Evolutionary conservation across 495 filamentous ascomycete genomes (phyloP).

Genomic region (Astrocystis sublimbata): DNA sequence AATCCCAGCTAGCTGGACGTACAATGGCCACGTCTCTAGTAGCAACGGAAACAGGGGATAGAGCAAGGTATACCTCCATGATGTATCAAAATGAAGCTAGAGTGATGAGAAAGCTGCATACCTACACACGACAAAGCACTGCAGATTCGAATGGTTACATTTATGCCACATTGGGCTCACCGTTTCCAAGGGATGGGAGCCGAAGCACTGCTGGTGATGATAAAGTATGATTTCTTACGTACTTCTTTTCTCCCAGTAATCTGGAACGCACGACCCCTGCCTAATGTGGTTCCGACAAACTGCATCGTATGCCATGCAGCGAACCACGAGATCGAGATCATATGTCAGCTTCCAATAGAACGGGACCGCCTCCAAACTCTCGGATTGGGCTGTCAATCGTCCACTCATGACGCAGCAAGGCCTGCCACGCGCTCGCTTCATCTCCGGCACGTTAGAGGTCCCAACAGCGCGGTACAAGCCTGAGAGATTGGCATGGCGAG

Average conservation of each 20-base stretch:
- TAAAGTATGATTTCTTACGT: too few relatives aligned
- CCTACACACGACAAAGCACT: too few relatives aligned
- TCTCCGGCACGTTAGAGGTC: not conserved
- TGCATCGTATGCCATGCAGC: not conserved
- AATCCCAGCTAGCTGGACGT: too few relatives aligned
- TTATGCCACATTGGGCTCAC: not conserved
- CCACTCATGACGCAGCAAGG: not conserved
- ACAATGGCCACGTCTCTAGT: not conserved
- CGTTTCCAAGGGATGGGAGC: not conserved
- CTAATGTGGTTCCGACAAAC: not conserved
- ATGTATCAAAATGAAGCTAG: too few relatives aligned
- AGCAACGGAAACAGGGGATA: not conserved
- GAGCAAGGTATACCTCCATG: too few relatives aligned
- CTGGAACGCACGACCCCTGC: constrained; percentile 14
- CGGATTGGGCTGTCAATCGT: not conserved
- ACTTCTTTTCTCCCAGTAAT: constrained; percentile 3
- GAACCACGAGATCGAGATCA: constrained; percentile 17
- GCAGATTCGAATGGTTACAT: not conserved
- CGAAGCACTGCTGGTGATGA: not conserved
- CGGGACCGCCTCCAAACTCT: not conserved
- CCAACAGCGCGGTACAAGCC: constrained; percentile 15
- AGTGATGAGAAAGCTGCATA: too few relatives aligned
- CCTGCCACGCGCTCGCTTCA: constrained; percentile 8
- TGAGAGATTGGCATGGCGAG: not conserved
- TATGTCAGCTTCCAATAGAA: constrained; percentile 2